Base-by-base conservation (phyloP, 371 early-diverging fungal genomes). In the Capillidium heterosporum region DNA sequence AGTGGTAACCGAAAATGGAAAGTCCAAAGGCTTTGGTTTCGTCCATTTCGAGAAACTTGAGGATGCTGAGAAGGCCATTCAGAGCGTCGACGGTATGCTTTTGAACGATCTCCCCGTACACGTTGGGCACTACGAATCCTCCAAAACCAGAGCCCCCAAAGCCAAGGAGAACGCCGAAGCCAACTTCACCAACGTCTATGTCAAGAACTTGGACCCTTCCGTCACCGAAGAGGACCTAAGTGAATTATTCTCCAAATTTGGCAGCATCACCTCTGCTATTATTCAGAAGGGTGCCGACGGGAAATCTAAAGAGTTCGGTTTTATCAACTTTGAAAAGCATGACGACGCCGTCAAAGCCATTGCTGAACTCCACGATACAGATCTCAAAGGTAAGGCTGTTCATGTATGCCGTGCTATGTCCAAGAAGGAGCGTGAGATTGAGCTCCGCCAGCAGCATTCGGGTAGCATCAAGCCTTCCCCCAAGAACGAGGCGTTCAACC, bases 371-470 rank as follows among this genome's bases (percentile, higher is more conserved):
- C 84, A 98, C 77, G 95, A 92, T 57, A 81, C 84, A 60, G 93
- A 94, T 41, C 72, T 81, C 69, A 72, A 81, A 60, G 94, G 89
- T 57, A 91, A 95, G 79, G 80, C 74, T 60, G 76, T 99, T 57
- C 98, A 87, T 65, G 97, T 99, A 41, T 79, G 89, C 61, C 93
- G 97, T 64, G 99, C 99, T 57, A 98, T 98, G 75, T 95, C 89
- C 86, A 98, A 95, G 81, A 69, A 74, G 48, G 99, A 99, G 72
- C 89, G 99, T 68, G 91, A 89, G 62, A 93, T 92, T 69, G 95
- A 96, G 69, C 81, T 98, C 58, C 78, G 91, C 63, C 71, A 73
- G 56, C 90, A 91, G 72, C 93, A 87, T 74, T 93, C 95, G 72
- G 82, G 82, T 70, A 87, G 90, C 72, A 69, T 85, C 67, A 96